These are phyloP conservation scores for Xanthoceras sorbifolium DNA, from an alignment of 345 rosid genomes.

Conservation along the genomic window DNA sequence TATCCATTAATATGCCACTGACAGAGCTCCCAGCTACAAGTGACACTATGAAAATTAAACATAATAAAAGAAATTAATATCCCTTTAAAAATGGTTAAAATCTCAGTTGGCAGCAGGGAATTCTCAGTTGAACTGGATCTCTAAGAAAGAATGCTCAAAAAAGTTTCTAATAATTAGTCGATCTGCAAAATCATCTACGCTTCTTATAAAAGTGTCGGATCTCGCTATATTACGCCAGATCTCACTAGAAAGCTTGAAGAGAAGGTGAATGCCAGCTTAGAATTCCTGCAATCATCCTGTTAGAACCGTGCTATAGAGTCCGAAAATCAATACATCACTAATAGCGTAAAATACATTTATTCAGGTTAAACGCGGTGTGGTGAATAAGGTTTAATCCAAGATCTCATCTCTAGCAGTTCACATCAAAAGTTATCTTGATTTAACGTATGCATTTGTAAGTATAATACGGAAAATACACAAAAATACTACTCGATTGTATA, in stretches of 20 bases:
- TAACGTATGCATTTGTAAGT: background rate
- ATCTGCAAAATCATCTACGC: background rate
- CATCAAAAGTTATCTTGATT: too few relatives aligned
- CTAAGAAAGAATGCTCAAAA: background rate
- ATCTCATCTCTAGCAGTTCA: background rate
- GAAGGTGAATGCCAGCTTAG: background rate
- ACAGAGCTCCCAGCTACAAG: background rate
- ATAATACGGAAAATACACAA: background rate
- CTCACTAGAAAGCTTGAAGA: background rate
- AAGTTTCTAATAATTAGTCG: background rate
- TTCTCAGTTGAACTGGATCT: background rate
- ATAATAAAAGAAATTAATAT: background rate
- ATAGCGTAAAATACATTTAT: background rate
- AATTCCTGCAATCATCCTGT: background rate
- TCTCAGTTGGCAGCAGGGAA: background rate
- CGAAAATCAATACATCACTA: too few relatives aligned
- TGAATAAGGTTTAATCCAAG: background rate
- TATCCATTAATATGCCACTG: background rate
- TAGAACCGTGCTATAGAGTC: background rate
- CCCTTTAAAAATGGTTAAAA: background rate
- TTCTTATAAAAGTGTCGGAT: background rate
- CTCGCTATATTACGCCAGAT: background rate
- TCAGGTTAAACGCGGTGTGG: background rate
- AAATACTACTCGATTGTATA: background rate
- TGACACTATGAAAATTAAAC: background rate